Conservation (phyloP, 805 yeast genomes). For the Millerozyma miso region DNA sequence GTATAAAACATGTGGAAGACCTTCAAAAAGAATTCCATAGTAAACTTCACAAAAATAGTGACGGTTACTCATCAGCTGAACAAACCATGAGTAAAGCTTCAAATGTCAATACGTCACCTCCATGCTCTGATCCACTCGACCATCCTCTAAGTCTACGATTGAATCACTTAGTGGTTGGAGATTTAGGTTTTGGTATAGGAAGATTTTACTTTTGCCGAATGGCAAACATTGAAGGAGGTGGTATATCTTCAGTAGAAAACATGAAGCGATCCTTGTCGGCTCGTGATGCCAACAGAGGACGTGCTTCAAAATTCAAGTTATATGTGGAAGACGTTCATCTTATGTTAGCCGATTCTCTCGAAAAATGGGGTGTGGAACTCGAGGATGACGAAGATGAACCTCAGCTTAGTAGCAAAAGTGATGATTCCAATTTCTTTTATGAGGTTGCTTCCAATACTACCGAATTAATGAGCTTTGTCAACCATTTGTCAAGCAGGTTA, state of each 20-base stretch:
- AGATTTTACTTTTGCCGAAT: slow-evolving; percentile 36
- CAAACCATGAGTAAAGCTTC: neutral
- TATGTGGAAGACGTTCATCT: slow-evolving; percentile 39
- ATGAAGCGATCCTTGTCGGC: slow-evolving; percentile 24
- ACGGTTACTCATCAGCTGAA: slow-evolving; percentile 2
- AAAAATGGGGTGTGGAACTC: slow-evolving; percentile 31
- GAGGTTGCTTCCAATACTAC: slow-evolving; percentile 31
- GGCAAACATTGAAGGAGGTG: slow-evolving; percentile 32
- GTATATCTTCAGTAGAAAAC: slow-evolving; percentile 29
- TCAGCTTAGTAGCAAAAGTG: slow-evolving; percentile 1
- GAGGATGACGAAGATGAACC: slow-evolving; percentile 29
- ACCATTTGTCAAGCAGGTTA: slow-evolving; percentile 18
- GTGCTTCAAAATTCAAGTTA: slow-evolving; percentile 31
- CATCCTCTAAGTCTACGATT: slow-evolving; percentile 32
- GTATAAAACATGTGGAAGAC: slow-evolving; percentile 28
- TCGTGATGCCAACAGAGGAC: slow-evolving; percentile 3
- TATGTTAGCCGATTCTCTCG: slow-evolving; percentile 24
- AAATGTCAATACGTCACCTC: slow-evolving; percentile 31
- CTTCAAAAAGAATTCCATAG: slow-evolving; percentile 25
- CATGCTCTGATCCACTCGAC: slow-evolving; percentile 31
- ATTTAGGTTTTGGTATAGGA: slow-evolving; percentile 37
- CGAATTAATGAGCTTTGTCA: slow-evolving; percentile 25
- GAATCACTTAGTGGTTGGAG: slow-evolving; percentile 35
- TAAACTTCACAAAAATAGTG: slow-evolving; percentile 19
- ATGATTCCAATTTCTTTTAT: slow-evolving; percentile 22